Evolutionary conservation across 2,329 filamentous ascomycete genomes (phyloP).

Genomic region (Hymenoscyphus scutula): DNA sequence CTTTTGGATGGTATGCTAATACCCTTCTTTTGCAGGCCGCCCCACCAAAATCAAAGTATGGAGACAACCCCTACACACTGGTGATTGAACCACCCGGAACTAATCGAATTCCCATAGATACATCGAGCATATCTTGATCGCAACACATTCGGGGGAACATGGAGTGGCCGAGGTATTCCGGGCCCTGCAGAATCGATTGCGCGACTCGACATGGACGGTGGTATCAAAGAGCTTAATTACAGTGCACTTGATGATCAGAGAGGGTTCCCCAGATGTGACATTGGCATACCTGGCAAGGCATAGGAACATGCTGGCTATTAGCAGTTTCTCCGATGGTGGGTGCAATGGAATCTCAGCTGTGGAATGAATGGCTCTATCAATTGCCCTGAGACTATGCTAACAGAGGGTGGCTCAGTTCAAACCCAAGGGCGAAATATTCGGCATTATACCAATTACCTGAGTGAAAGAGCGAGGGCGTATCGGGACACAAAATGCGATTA

Average conservation of each 20-base stretch:
- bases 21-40: conserved; percentile 61
- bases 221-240: conserved; percentile 98
- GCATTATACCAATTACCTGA: conserved; percentile 84
- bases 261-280: conserved; percentile 86
- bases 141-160: conserved; percentile 90
- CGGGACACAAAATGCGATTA: conserved; percentile 85
- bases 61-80: conserved; percentile 6
- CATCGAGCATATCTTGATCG: conserved; percentile 94
- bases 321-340: conserved; percentile 88
- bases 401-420: conserved; percentile 61
- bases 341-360: conserved; percentile 23
- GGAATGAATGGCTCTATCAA: conserved; percentile 22
- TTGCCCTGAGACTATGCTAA: conserved; percentile 39
- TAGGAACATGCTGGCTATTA: conserved; percentile 80
- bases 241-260: conserved; percentile 94
- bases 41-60: conserved; percentile 95
- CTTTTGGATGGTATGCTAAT: conserved; percentile 3
- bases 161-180: conserved; percentile 96
- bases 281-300: conserved; percentile 80
- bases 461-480: conserved; percentile 77
- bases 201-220: conserved; percentile 99
- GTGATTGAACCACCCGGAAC: conserved; percentile 9
- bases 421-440: conserved; percentile 93
- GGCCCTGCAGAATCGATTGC: conserved; percentile 80
- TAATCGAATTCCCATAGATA: conserved; percentile 33